A percentile compares a stretch with the other conserved stretches of the same genome.
Evolutionary conservation across 148 eudicot species (phyloP).

Genomic region (Rhododendron henanense): DNA sequence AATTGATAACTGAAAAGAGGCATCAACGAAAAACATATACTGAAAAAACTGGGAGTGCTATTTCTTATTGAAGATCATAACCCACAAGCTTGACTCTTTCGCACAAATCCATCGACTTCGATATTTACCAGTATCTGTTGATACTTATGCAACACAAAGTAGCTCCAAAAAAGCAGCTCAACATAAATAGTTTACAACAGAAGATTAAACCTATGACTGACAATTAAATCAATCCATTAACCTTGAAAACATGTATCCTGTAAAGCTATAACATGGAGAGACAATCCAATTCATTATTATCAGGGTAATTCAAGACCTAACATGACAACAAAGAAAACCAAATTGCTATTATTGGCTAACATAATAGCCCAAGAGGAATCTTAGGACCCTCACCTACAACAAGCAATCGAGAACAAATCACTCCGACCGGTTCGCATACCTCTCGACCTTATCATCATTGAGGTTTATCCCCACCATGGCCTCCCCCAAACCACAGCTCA

Average conservation of each 20-base stretch:
- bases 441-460: constrained; percentile 67
- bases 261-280: not conserved
- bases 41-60: not conserved
- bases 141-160: not conserved
- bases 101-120: not conserved
- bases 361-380: not conserved
- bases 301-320: not conserved
- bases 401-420: constrained; percentile 11
- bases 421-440: constrained; percentile 71
- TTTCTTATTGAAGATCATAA: not conserved
- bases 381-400: not conserved
- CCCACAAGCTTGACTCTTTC: not conserved
- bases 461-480: constrained; percentile 88
- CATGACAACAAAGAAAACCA: not conserved
- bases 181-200: not conserved
- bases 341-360: not conserved
- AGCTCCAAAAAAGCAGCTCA: not conserved
- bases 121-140: not conserved
- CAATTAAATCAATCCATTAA: not conserved
- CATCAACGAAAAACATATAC: not conserved
- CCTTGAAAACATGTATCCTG: not conserved
- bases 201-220: not conserved
- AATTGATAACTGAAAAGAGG: not conserved
- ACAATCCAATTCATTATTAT: constrained; percentile 3
- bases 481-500: constrained; percentile 82